Evolutionary conservation across 108 stramenopile species (phyloP), one percentile per base, ranked within the genome.

Genomic region (Cyclotella atomus): DNA sequence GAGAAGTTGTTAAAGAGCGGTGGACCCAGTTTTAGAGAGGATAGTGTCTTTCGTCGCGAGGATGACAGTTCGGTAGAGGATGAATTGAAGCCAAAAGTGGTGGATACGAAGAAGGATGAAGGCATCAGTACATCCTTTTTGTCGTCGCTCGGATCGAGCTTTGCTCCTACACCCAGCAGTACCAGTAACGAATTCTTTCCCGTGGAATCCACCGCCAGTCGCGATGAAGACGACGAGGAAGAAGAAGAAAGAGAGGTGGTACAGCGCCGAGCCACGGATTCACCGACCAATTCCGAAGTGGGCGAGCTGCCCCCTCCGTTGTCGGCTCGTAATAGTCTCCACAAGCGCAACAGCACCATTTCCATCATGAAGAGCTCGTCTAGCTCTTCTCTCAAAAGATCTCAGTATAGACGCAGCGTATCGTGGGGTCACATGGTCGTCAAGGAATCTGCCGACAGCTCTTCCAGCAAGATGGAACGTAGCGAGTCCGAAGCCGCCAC

Each of bases 221-320:
- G 35, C 29, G 68, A 62, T 5, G 41, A 52, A 19, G 28, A 50
- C 17, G 35, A 28, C 19, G 68, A 76, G 23, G 21, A 52, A 52
- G 52, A 52, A 23, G 23, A 52, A 52, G 71, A 53, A 38, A 25
- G 17, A 34, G 25, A 50, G 30, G 5, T 27, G 5, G 49, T 4
- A 20, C 17, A 28, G 24, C 56, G 9, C 56, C n/a, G 33, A 2
- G 30, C 30, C 6, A 14, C 30, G 19, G 67, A 67, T 41, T 79
- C 77, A n/a, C 77, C 77, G 16, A 65, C 77, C 36, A 79, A 68
- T 30, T 76, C 69, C 2, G 79, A 76, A 6, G 61, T 81, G 25
- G 71, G 76, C 44, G 81, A 78, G 28, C 62, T 81, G n/a, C 73
- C 80, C 3, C 67, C 49, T 12, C 17, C n/a, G n/a, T n/a, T n/a